These are phyloP conservation scores for Mimosa bimucronata DNA, from an alignment of 306 rosid species.

Conservation along the genomic window DNA sequence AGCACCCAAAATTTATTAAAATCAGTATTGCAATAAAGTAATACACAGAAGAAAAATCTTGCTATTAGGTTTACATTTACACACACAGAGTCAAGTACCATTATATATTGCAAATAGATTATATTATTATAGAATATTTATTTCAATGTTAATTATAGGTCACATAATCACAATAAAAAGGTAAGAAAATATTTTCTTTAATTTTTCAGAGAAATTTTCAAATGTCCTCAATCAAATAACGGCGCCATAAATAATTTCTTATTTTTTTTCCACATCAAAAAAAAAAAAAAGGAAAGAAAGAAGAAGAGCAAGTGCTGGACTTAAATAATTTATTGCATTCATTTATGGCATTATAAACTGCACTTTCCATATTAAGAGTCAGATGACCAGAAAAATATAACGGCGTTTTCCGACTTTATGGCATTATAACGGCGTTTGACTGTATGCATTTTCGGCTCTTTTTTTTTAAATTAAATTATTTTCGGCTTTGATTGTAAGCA, in stretches of 20 bases:
- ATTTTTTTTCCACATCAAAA: background rate
- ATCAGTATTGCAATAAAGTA: too few species aligned
- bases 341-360: background rate
- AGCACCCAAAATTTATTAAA: too few species aligned
- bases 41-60: too few species aligned
- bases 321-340: background rate
- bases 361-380: too few species aligned
- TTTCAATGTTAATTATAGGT: background rate
- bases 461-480: too few species aligned
- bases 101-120: background rate
- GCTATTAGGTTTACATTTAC: background rate
- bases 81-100: background rate
- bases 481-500: background rate
- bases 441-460: too few species aligned
- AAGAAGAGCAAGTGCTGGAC: background rate
- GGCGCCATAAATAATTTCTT: background rate
- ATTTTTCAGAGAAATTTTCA: background rate
- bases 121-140: background rate
- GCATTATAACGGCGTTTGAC: too few species aligned
- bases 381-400: too few species aligned
- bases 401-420: background rate
- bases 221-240: background rate
- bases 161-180: background rate
- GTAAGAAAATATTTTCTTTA: background rate
- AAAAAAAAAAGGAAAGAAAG: background rate